phyloP scores from a whole-genome alignment of 495 filamentous ascomycete genomes.

The Hypoxylon fuscum region DNA sequence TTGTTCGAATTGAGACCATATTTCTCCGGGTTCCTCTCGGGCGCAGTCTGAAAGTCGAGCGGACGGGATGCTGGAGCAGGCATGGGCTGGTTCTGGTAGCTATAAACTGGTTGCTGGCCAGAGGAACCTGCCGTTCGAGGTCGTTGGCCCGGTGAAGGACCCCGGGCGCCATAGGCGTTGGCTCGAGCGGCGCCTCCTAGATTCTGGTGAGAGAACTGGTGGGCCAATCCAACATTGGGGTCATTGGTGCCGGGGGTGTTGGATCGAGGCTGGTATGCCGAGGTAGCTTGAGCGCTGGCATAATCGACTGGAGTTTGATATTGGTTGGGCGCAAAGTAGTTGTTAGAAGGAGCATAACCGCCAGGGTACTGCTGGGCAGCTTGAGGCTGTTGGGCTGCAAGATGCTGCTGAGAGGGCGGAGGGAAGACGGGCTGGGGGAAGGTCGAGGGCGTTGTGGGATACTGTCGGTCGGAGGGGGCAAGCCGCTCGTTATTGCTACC shows the following conservation, averaged over 20 bases:
- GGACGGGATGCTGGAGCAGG: slow-evolving; percentile 48
- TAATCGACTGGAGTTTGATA: slow-evolving; percentile 39
- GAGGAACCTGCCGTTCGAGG: slow-evolving; percentile 79
- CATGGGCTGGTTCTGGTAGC: slow-evolving; percentile 72
- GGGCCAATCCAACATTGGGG: slow-evolving; percentile 84
- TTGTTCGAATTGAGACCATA: slow-evolving; percentile 69
- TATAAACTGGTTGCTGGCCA: slow-evolving; percentile 66
- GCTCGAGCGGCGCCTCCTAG: slow-evolving; percentile 73
- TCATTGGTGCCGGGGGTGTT: slow-evolving; percentile 67
- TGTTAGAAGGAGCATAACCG: slow-evolving; percentile 63
- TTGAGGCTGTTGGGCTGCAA: slow-evolving; percentile 55
- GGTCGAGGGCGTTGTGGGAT: slow-evolving; percentile 95
- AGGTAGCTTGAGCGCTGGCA: slow-evolving; percentile 26
- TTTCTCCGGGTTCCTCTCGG: slow-evolving; percentile 78
- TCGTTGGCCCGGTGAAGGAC: slow-evolving; percentile 75
- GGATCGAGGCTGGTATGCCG: slow-evolving; percentile 65
- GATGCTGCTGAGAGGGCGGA: slow-evolving; percentile 60
- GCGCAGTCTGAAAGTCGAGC: slow-evolving; percentile 65
- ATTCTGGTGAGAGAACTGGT: slow-evolving; percentile 98
- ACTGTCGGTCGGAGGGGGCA: slow-evolving; percentile 76
- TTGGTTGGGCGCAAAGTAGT: slow-evolving; percentile 67
- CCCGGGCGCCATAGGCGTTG: slow-evolving; percentile 72
- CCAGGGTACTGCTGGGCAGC: slow-evolving; percentile 55
- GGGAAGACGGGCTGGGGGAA: slow-evolving; percentile 88
- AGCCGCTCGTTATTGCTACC: slow-evolving; percentile 71